Conservation (phyloP, 2,329 filamentous ascomycete species). For the Trichoderma aggressivum region DNA sequence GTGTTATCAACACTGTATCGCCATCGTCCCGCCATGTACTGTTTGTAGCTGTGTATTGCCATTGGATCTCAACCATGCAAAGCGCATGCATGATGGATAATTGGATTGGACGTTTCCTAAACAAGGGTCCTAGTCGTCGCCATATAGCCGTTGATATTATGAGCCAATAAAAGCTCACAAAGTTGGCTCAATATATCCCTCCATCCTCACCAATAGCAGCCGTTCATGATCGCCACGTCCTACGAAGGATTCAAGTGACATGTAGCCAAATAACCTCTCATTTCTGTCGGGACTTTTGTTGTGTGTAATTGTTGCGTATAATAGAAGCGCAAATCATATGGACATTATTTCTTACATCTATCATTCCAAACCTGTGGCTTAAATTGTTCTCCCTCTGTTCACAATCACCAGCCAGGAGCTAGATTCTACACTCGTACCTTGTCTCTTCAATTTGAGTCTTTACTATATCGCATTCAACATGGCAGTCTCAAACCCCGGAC, state of each 20-base stretch:
- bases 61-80: neutral
- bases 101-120: neutral
- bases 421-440: neutral
- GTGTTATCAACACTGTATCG: neutral
- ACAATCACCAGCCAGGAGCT: neutral
- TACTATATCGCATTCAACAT: neutral
- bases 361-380: neutral
- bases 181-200: neutral
- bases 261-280: neutral
- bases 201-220: neutral
- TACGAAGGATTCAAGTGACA: neutral
- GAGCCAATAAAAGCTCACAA: neutral
- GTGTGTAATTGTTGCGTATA: neutral
- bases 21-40: neutral
- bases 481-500: neutral
- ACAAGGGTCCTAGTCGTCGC: neutral
- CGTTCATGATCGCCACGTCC: neutral
- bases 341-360: neutral
- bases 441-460: neutral
- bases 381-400: neutral
- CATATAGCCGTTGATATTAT: neutral
- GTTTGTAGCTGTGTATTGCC: neutral
- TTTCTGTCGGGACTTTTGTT: neutral
- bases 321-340: neutral
- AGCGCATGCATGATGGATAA: neutral